Evolutionary conservation across 805 yeast genomes (phyloP).

Genomic region (Metschnikowia koreensis): DNA sequence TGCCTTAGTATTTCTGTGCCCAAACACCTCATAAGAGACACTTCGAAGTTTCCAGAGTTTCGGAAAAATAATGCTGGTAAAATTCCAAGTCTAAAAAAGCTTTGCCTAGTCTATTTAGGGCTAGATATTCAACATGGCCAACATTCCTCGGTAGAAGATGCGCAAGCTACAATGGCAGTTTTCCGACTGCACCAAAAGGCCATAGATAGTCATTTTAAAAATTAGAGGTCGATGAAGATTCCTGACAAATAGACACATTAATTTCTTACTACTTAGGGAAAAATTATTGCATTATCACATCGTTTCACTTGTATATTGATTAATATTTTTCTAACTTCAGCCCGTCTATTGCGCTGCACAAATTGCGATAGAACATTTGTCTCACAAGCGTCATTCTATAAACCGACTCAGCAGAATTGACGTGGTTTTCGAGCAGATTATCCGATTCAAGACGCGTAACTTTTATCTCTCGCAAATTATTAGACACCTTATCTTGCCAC

Average conservation of each 20-base stretch:
- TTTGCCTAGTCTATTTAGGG: slow-evolving; percentile 55
- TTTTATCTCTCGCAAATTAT: not conserved
- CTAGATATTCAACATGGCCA: slow-evolving; percentile 66
- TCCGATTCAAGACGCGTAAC: not conserved
- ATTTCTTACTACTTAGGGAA: no score
- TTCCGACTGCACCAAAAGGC: slow-evolving; percentile 61
- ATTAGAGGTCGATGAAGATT: not conserved
- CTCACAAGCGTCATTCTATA: slow-evolving; percentile 9
- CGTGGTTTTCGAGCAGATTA: not conserved
- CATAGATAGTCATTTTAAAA: slow-evolving; percentile 45
- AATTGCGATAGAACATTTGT: slow-evolving; percentile 35
- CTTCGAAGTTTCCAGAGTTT: slow-evolving; percentile 61
- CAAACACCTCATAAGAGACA: slow-evolving; percentile 62
- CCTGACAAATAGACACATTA: no score
- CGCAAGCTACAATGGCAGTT: slow-evolving; percentile 82
- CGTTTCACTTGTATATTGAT: not conserved
- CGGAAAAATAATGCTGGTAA: slow-evolving; percentile 61
- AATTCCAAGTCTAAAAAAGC: slow-evolving; percentile 69
- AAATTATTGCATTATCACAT: no score
- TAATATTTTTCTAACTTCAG: slow-evolving; percentile 29
- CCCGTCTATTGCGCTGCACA: slow-evolving; percentile 38
- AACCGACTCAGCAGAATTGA: slow-evolving; percentile 1
- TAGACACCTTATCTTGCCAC: not conserved
- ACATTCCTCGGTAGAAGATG: slow-evolving; percentile 91
- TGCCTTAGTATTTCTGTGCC: slow-evolving; percentile 71